These are phyloP conservation scores for Cichorium intybus DNA, from an alignment of 140 eudicot species.

Conservation along the genomic window DNA sequence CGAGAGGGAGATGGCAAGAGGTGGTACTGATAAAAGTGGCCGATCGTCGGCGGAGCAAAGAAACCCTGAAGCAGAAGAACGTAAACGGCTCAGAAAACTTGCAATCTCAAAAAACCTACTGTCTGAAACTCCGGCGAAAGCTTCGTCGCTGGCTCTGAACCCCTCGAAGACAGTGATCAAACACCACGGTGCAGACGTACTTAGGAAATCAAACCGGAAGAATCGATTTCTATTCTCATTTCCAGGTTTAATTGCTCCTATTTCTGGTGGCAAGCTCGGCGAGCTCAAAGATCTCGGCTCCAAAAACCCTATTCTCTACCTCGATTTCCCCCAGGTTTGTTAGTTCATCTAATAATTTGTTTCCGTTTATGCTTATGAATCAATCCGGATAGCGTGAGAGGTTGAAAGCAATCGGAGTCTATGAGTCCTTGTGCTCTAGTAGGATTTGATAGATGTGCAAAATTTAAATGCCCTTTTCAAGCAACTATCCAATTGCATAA, in stretches of 20 bases:
- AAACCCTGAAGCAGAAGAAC: slow-evolving; percentile 67
- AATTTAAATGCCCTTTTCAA: background rate
- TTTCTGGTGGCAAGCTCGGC: slow-evolving; percentile 83
- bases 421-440: background rate
- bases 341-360: background rate
- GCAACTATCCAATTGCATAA: background rate
- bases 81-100: slow-evolving; percentile 50
- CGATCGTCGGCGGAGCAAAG: slow-evolving; percentile 32
- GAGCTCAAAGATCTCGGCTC: slow-evolving; percentile 79
- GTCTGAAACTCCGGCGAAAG: slow-evolving; percentile 51
- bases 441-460: background rate
- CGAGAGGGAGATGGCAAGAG: slow-evolving; percentile 46
- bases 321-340: slow-evolving; percentile 77
- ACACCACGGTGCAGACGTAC: slow-evolving; percentile 79
- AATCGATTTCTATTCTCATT: slow-evolving; percentile 76
- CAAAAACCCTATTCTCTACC: slow-evolving; percentile 77
- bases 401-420: background rate
- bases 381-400: background rate
- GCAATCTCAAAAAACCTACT: slow-evolving; percentile 46
- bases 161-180: slow-evolving; percentile 73
- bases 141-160: slow-evolving; percentile 37
- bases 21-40: slow-evolving; percentile 29
- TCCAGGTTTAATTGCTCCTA: slow-evolving; percentile 73
- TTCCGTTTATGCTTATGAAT: background rate
- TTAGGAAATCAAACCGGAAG: slow-evolving; percentile 63